Evolutionary conservation across 495 filamentous ascomycete species (phyloP).

Genomic region (Elasticomyces elasticus): DNA sequence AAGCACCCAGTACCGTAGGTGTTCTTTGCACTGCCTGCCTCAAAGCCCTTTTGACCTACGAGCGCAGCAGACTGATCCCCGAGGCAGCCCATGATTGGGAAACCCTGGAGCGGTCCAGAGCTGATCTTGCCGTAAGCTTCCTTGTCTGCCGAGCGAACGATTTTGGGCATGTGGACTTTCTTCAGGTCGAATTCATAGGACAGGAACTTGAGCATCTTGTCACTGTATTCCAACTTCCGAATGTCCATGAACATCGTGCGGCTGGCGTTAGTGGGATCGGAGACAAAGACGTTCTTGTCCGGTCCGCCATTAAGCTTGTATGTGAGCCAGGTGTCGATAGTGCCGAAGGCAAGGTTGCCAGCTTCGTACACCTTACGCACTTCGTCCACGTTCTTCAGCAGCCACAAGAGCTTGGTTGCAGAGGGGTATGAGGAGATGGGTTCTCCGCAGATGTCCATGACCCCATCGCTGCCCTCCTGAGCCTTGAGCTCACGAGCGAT

Average conservation of each 20-base stretch:
- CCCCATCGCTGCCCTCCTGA: slow-evolving; percentile 52
- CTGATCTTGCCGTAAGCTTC: slow-evolving; percentile 63
- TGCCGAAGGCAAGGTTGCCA: slow-evolving; percentile 76
- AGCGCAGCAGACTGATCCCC: slow-evolving; percentile 89
- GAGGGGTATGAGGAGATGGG: slow-evolving; percentile 92
- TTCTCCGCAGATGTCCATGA: slow-evolving; percentile 70
- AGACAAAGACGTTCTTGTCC: slow-evolving; percentile 60
- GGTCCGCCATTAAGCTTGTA: slow-evolving; percentile 84
- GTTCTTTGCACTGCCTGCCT: slow-evolving; percentile 81
- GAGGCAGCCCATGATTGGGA: slow-evolving; percentile 76
- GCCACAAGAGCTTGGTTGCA: slow-evolving; percentile 79
- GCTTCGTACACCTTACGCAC: slow-evolving; percentile 73
- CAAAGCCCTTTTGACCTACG: slow-evolving; percentile 86
- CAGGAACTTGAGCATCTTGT: slow-evolving; percentile 73
- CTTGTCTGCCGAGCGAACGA: slow-evolving; percentile 74
- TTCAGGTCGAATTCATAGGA: slow-evolving; percentile 50
- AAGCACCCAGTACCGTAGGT: slow-evolving; percentile 97
- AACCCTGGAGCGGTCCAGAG: slow-evolving; percentile 58
- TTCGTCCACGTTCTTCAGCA: slow-evolving; percentile 60
- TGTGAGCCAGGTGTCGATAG: slow-evolving; percentile 87
- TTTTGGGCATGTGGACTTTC: slow-evolving; percentile 72
- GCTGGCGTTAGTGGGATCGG: slow-evolving; percentile 86
- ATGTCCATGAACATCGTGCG: slow-evolving; percentile 97
- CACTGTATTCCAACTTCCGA: slow-evolving; percentile 74
- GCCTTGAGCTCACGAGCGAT: slow-evolving; percentile 75